Conservation (phyloP, 306 rosid genomes). For the Parietaria judaica region DNA sequence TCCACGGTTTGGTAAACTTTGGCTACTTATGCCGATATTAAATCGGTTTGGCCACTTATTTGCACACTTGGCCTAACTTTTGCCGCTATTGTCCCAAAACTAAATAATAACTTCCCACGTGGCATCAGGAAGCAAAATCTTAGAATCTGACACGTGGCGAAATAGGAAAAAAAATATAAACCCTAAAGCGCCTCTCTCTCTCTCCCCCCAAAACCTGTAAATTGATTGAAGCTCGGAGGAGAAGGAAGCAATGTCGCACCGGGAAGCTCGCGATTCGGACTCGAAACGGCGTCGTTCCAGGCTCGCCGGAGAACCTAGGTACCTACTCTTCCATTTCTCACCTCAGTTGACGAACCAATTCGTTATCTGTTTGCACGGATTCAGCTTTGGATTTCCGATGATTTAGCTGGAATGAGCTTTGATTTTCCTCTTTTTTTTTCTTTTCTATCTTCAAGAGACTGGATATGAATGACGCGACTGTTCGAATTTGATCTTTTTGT, state of each 20-base stretch:
- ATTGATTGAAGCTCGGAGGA: background rate
- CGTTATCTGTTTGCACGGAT: background rate
- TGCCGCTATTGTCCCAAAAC: no score
- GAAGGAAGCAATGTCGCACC: slow-evolving; percentile 56
- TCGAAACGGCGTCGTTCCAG: slow-evolving; percentile 63
- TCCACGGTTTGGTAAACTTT: no score
- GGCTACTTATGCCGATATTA: no score
- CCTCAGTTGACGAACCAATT: background rate
- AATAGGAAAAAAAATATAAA: background rate
- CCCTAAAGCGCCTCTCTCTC: slow-evolving; percentile 5
- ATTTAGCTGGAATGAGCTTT: background rate
- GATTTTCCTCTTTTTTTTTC: background rate
- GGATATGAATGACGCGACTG: no score
- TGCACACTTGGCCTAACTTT: no score
- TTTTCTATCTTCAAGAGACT: background rate
- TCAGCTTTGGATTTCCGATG: background rate
- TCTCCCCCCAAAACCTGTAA: background rate
- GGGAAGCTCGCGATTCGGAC: slow-evolving; percentile 56
- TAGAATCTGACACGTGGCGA: background rate
- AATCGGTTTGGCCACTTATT: no score
- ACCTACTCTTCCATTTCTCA: slow-evolving; percentile 6
- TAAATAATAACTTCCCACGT: no score
- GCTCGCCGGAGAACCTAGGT: slow-evolving; percentile 78
- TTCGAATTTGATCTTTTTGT: no score
- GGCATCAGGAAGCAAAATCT: no score